Evolutionary conservation across 768 basidiomycete genomes (phyloP), one percentile per base, ranked within the genome.

Genomic region (Trametes meyenii): DNA sequence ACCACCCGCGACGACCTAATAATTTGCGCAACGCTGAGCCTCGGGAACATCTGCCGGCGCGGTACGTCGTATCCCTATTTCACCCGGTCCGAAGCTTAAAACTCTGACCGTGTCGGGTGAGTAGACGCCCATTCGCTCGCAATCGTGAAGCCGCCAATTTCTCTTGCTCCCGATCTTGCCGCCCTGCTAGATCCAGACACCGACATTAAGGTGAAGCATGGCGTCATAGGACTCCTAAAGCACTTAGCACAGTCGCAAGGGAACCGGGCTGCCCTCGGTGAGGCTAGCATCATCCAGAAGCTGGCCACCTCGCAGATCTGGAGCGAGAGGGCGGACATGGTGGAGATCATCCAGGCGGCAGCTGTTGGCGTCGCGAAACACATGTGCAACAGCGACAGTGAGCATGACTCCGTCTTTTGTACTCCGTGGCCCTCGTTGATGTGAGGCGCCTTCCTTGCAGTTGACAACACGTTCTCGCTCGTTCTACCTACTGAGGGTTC

Each of bases 311-410:
- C 88, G 54, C 83, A 83, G 4, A 80, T 91, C 17, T 96, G 86
- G 85, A 82, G 82, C 46, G 82, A 85, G 61, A 83, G 83, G 62
- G 75, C 83, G n/a, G 92, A 96, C 52, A 86, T 94, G 81, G 88
- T 89, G 6, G 89, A 94, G 56, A 83, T 92, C 23, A 86, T 98
- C 1, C 96, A 98, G 73, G 79, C 94, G 6, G 87, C 87, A 50
- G 92, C 92, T 0, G 90, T 98, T 52, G 94, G 94, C 1, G 82
- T 94, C 8, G 84, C 89, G 17, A 99, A 98, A 73, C 92, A 96
- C 71, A 80, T 98, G 56, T 94, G 91, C 70, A 86, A 83, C 65
- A 83, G 83, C 39, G 88, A 84, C 70, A 78, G 93, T 96, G 71
- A 68, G 85, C 55, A 14, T 55, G 19, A 17, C 58, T 61, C 50